A percentile compares a stretch with the other conserved stretches of the same genome.
Conservation (phyloP, 257 asterid species). For the Penstemon davidsonii region DNA sequence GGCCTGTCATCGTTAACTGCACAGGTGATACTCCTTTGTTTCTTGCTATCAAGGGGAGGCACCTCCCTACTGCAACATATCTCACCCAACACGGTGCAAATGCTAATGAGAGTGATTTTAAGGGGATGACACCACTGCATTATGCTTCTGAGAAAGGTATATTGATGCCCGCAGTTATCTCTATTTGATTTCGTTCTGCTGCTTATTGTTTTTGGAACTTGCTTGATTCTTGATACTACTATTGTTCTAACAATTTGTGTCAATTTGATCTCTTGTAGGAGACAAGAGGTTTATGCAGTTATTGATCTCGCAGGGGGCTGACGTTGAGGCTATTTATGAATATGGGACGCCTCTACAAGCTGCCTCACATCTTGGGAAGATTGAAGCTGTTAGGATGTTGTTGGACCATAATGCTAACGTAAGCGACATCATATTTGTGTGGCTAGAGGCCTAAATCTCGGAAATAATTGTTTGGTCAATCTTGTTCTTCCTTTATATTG, state of each 20-base stretch:
- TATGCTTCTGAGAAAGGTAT: slow-evolving; percentile 26
- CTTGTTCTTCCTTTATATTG: too few relatives aligned
- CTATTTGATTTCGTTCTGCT: background rate
- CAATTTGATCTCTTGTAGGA: background rate
- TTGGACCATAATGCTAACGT: slow-evolving; percentile 12
- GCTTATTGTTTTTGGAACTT: background rate
- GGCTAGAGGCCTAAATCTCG: background rate
- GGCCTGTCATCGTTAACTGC: background rate
- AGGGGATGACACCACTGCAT: slow-evolving; percentile 20
- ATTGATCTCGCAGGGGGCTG: slow-evolving; percentile 3
- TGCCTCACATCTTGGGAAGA: background rate
- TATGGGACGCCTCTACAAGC: slow-evolving; percentile 9
- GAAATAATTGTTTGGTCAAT: too few relatives aligned
- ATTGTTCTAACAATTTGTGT: too few relatives aligned
- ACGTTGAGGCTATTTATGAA: background rate
- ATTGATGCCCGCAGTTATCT: background rate
- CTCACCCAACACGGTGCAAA: slow-evolving; percentile 30
- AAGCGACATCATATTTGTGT: background rate
- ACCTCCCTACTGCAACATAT: slow-evolving; percentile 4
- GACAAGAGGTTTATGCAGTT: background rate
- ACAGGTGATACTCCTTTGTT: slow-evolving; percentile 31
- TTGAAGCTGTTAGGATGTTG: slow-evolving; percentile 2
- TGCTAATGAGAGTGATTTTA: background rate
- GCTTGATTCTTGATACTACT: too few relatives aligned
- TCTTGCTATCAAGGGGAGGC: slow-evolving; percentile 12